Evolutionary conservation across 2,329 filamentous ascomycete species (phyloP).

Genomic region (Aspergillus tamarii): DNA sequence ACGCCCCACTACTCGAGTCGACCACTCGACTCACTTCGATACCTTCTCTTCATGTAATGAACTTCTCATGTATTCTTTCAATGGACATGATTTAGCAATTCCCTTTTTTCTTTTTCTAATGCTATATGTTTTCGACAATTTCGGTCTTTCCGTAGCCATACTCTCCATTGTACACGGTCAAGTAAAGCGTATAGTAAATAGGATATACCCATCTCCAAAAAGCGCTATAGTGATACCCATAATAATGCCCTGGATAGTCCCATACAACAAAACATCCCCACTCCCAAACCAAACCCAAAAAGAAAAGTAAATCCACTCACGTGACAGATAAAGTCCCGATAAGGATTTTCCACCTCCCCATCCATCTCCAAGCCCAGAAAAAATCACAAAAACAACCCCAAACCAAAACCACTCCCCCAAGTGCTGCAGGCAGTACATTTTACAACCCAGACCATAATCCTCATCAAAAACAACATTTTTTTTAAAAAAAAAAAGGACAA

Average conservation of each 20-base stretch:
- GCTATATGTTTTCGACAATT: background rate
- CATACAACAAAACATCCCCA: too few relatives aligned
- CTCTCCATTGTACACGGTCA: too few relatives aligned
- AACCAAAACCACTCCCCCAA: background rate
- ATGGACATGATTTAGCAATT: constrained; percentile 4
- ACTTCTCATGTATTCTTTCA: constrained; percentile 3
- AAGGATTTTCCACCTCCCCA: constrained; percentile 19
- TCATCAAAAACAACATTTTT: background rate
- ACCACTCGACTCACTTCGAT: background rate
- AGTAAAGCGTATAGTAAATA: too few relatives aligned
- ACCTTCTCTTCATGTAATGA: constrained; percentile 14
- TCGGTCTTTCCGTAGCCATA: background rate
- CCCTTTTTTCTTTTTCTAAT: constrained; percentile 11
- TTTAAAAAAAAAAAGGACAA: background rate
- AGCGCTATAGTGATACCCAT: too few relatives aligned
- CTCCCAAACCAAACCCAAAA: background rate
- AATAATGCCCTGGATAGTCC: too few relatives aligned
- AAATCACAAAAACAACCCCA: background rate
- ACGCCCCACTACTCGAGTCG: background rate
- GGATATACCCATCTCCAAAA: too few relatives aligned
- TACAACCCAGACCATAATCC: background rate
- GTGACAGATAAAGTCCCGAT: constrained; percentile 25
- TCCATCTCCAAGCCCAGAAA: background rate
- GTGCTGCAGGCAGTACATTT: constrained; percentile 20
- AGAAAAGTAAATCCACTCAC: constrained; percentile 7